Base-by-base conservation (phyloP, 345 rosid genomes). In the Lenwebbia sp. region DNA sequence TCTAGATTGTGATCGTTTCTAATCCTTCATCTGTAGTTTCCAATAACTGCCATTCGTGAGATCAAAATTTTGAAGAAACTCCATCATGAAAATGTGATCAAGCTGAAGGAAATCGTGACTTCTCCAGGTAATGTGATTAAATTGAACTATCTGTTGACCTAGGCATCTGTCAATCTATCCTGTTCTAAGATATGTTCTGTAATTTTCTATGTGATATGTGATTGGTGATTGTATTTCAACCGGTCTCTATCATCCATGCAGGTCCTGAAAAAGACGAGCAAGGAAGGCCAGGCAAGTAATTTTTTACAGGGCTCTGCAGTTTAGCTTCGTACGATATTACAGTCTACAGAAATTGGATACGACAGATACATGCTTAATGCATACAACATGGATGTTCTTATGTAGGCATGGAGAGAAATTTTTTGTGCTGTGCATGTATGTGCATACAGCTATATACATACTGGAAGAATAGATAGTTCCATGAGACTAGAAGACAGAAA, bases 181-280 rank as follows among this genome's bases (percentile, higher is more conserved):
- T 12, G 25, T 70, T 70, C 78, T 33, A 33, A 70, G 78, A 33
- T 33, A 70, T 23, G 60, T 23, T 55, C 60, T 19, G 78, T 37
- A 19, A 33, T 70, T 10, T 33, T 70, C 40, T 70, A 33, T 70
- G 40, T 70, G 10, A 37, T 70, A 70, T 2, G 25, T 70, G 47
- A 37, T 70, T 37, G 26, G 78, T 19, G 47, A 33, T 70, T 70
- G 25, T 70, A 33, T 70, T 70, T 33, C 47, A 70, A 33, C 44
- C 2, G 47, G 37, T 37, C 78, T 19, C 44, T 33, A 17, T 33
- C 25, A 37, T 17, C 78, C 78, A 70, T 54, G 37, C 89, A 96
- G 99, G 98, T 88, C 96, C 96, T 40, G 98, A 94, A 92, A 96
- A 88, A 87, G 98, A 96, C 84, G 98, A 97, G 81, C 98, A 94